phyloP scores from a whole-genome alignment of 1,284 basidiomycete genomes.

The Xanthoconium separans region DNA sequence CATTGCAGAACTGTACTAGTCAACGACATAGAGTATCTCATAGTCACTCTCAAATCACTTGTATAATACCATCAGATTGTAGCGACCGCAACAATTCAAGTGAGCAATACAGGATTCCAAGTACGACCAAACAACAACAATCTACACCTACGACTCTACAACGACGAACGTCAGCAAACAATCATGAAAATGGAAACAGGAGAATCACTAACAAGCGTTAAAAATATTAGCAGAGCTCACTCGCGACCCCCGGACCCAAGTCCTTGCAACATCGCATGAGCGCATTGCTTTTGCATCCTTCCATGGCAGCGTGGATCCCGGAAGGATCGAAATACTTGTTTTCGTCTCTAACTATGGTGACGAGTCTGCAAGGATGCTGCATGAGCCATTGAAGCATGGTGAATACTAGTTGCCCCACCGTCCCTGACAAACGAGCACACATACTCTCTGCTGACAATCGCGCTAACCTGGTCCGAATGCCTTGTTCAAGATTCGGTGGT shows the following conservation, averaged over 20 bases:
- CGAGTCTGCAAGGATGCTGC: constrained; percentile 58
- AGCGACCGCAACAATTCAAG: too few relatives aligned
- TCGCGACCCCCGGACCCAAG: constrained; percentile 91
- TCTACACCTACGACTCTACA: too few relatives aligned
- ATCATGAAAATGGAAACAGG: constrained; percentile 56
- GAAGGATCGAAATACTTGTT: constrained; percentile 95
- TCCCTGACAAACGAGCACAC: constrained; percentile 92
- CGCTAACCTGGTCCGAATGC: constrained; percentile 90
- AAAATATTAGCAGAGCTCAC: constrained; percentile 82
- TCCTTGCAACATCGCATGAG: constrained; percentile 99
- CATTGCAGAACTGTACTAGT: too few relatives aligned
- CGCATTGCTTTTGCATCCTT: constrained; percentile 96
- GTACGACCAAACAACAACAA: too few relatives aligned
- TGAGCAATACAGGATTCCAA: too few relatives aligned
- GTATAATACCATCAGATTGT: too few relatives aligned
- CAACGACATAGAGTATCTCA: too few relatives aligned
- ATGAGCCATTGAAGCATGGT: neutral
- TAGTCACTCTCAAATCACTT: too few relatives aligned
- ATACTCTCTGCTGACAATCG: constrained; percentile 92
- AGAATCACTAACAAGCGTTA: neutral
- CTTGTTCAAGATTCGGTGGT: constrained; percentile 89
- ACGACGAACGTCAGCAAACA: constrained; percentile 93
- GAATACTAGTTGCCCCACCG: constrained; percentile 48
- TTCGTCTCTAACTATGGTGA: constrained; percentile 91
- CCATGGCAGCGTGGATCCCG: constrained; percentile 91